phyloP scores from a whole-genome alignment of 1,284 basidiomycete genomes.

The Ceratobasidium sp. region DNA sequence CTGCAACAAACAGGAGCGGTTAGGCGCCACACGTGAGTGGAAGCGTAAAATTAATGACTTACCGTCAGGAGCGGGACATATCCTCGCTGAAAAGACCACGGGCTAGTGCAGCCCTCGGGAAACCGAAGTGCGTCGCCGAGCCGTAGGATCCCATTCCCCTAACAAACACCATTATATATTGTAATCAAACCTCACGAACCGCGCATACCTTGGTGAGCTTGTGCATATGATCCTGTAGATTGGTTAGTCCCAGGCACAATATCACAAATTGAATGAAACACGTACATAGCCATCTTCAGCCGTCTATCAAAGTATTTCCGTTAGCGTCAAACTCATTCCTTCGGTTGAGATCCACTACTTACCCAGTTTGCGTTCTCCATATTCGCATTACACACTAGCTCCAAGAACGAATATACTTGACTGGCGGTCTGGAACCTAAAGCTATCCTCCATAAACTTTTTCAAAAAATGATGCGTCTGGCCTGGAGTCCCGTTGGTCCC shows the following conservation, averaged over 20 bases:
- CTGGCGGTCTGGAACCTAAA: constrained; percentile 60
- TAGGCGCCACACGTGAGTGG: neutral
- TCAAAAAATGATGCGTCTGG: constrained; percentile 64
- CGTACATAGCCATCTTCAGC: constrained; percentile 12
- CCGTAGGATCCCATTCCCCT: constrained; percentile 66
- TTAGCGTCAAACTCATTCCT: neutral
- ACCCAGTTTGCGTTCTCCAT: constrained; percentile 66
- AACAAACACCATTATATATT: neutral
- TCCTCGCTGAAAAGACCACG: constrained; percentile 70
- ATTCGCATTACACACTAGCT: constrained; percentile 62
- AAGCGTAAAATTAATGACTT: constrained; percentile 45
- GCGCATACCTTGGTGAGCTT: constrained; percentile 1
- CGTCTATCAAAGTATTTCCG: neutral
- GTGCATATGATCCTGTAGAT: neutral
- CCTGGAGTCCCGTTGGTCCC: constrained; percentile 57
- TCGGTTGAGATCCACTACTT: constrained; percentile 45
- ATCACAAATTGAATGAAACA: neutral
- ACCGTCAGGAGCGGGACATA: constrained; percentile 69
- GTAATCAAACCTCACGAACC: neutral
- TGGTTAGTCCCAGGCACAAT: neutral
- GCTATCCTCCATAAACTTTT: constrained; percentile 59
- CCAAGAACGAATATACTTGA: constrained; percentile 63
- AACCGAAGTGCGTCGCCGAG: constrained; percentile 61
- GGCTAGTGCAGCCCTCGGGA: constrained; percentile 54
- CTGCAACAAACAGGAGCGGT: constrained; percentile 53